A percentile compares a stretch with the other conserved stretches of the same genome.
Conservation (phyloP, 2,329 filamentous ascomycete genomes). For the Macrophomina pseudophaseolina region DNA sequence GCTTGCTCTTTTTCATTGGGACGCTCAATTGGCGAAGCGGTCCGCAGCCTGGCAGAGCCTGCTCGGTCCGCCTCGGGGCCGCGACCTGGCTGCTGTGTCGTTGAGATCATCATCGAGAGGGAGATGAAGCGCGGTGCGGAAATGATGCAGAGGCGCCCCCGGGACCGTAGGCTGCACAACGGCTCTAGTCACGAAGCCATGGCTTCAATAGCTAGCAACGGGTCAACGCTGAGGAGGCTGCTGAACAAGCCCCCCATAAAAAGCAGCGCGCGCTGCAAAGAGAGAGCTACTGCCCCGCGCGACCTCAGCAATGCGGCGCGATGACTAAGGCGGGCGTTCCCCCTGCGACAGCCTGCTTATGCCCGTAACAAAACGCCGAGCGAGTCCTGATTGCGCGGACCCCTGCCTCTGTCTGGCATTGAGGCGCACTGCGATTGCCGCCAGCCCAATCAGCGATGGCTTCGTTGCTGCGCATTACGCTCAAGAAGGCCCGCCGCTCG, state of each 20-base stretch:
- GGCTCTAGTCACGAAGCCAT: background rate
- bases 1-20: no score
- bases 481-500: constrained; percentile 14
- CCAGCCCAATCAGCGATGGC: constrained; percentile 12
- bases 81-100: constrained; percentile 11
- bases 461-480: constrained; percentile 22
- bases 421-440: constrained; percentile 18
- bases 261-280: background rate
- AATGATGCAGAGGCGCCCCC: constrained; percentile 4
- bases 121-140: constrained; percentile 17
- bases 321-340: constrained; percentile 1
- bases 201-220: background rate
- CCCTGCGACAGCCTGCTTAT: background rate
- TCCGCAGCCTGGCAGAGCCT: background rate
- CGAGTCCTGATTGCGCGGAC: background rate
- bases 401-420: constrained; percentile 11
- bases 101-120: constrained; percentile 12
- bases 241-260: no score
- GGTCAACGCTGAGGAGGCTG: background rate
- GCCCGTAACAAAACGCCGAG: constrained; percentile 12
- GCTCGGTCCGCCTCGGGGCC: constrained; percentile 11
- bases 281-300: background rate
- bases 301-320: background rate
- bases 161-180: background rate
- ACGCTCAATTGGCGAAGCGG: background rate